A percentile compares a stretch with the other conserved stretches of the same genome.
Conservation (phyloP, 1,284 basidiomycete species). For the Moniliella sp. region DNA sequence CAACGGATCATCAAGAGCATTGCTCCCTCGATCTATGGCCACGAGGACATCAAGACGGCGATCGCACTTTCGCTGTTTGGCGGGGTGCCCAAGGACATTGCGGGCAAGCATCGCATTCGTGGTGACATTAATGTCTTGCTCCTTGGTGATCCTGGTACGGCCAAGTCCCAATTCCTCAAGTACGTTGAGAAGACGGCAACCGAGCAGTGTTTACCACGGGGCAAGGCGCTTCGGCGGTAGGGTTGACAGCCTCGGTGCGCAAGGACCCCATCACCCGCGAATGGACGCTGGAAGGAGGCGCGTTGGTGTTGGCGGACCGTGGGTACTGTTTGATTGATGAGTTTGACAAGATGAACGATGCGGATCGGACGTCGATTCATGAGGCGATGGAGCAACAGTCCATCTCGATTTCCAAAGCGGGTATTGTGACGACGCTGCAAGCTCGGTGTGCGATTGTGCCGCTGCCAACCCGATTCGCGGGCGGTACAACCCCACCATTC, state of each 20-base stretch:
- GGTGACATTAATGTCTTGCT: constrained; percentile 92
- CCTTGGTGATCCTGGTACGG: constrained; percentile 89
- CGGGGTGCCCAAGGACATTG: constrained; percentile 81
- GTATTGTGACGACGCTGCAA: constrained; percentile 86
- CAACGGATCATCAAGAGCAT: constrained; percentile 96
- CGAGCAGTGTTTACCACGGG: constrained; percentile 93
- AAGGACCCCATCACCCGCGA: constrained; percentile 91
- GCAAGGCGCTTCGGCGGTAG: constrained; percentile 88
- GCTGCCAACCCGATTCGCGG: constrained; percentile 88
- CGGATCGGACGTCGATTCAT: constrained; percentile 69
- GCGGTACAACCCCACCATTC: constrained; percentile 30
- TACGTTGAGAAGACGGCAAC: constrained; percentile 93
- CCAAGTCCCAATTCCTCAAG: constrained; percentile 96
- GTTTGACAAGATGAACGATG: constrained; percentile 99
- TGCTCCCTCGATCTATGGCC: constrained; percentile 91
- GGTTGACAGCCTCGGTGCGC: constrained; percentile 88
- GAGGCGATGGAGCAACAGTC: constrained; percentile 99
- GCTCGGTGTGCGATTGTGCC: constrained; percentile 91
- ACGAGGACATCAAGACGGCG: constrained; percentile 95
- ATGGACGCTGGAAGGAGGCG: constrained; percentile 96
- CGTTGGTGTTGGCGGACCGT: constrained; percentile 88
- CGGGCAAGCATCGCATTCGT: constrained; percentile 81
- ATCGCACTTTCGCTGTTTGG: constrained; percentile 82
- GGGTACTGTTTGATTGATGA: constrained; percentile 97
- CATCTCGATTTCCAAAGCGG: constrained; percentile 97